phyloP scores from a whole-genome alignment of 2,329 filamentous ascomycete genomes.

The Cucurbitaria berberidis region DNA sequence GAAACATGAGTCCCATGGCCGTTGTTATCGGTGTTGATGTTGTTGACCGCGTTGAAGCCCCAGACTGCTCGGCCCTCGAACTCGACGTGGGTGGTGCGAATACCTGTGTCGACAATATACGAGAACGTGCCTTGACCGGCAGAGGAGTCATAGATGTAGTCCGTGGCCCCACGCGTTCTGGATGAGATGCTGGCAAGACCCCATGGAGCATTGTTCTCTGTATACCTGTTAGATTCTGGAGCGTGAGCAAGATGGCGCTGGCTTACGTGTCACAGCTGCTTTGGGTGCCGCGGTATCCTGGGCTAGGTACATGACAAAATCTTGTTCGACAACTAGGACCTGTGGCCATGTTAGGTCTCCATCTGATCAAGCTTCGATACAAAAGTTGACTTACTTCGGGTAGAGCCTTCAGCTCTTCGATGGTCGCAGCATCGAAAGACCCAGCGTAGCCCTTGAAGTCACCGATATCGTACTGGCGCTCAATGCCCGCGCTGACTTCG shows the following conservation, averaged over 20 bases:
- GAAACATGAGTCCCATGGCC: slow-evolving; percentile 47
- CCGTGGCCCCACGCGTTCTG: slow-evolving; percentile 17
- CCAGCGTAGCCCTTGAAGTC: slow-evolving; percentile 43
- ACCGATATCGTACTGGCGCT: slow-evolving; percentile 38
- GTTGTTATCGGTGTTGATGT: slow-evolving; percentile 27
- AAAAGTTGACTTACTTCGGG: slow-evolving; percentile 26
- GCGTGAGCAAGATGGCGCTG: not conserved
- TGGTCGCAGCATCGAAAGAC: slow-evolving; percentile 36
- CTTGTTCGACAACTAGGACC: slow-evolving; percentile 35
- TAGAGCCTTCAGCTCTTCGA: slow-evolving; percentile 37
- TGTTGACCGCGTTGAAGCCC: slow-evolving; percentile 38
- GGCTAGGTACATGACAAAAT: slow-evolving; percentile 31
- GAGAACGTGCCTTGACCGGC: slow-evolving; percentile 35
- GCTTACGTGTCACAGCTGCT: slow-evolving; percentile 28
- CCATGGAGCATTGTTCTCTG: slow-evolving; percentile 32
- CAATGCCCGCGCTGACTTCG: slow-evolving; percentile 24
- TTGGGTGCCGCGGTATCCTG: slow-evolving; percentile 5
- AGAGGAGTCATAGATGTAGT: slow-evolving; percentile 36
- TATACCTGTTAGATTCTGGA: slow-evolving; percentile 4
- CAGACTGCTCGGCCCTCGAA: slow-evolving; percentile 39
- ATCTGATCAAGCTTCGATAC: not conserved
- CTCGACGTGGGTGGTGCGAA: slow-evolving; percentile 59
- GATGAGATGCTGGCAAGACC: slow-evolving; percentile 41
- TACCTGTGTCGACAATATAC: slow-evolving; percentile 71
- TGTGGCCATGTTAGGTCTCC: slow-evolving; percentile 6